A percentile compares a stretch with the other conserved stretches of the same genome.
These are phyloP conservation scores for Sphaerobolus stellatus DNA, from an alignment of 1,284 basidiomycete genomes.

Conservation along the genomic window DNA sequence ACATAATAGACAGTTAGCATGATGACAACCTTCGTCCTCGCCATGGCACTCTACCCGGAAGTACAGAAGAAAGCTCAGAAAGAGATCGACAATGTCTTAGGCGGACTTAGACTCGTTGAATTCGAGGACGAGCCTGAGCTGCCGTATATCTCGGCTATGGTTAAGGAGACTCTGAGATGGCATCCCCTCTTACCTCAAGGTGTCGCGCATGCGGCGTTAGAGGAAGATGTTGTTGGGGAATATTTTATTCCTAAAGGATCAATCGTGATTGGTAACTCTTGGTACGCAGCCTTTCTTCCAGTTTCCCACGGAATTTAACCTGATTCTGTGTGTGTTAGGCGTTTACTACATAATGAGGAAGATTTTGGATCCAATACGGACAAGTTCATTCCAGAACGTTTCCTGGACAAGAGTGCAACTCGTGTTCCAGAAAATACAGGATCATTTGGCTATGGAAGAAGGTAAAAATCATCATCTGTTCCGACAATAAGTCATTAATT, in stretches of 20 bases:
- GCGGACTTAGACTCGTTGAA: constrained; percentile 9
- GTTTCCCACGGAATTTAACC: not conserved
- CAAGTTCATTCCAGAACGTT: constrained; percentile 13
- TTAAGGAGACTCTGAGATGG: constrained; percentile 26
- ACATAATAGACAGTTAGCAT: too few relatives aligned
- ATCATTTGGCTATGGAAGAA: constrained; percentile 13
- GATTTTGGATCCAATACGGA: not conserved
- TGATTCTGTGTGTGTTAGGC: not conserved
- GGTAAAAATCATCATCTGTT: constrained; percentile 6
- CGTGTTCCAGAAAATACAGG: not conserved
- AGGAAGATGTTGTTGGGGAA: not conserved
- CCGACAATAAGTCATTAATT: not conserved
- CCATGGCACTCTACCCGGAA: constrained; percentile 24
- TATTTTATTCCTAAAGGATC: not conserved
- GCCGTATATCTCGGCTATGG: constrained; percentile 24
- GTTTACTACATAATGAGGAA: not conserved
- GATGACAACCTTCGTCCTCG: constrained; percentile 23
- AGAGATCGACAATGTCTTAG: not conserved
- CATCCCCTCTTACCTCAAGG: not conserved
- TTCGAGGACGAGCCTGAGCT: not conserved
- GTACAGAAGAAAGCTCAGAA: constrained; percentile 14
- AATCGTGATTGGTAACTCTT: not conserved
- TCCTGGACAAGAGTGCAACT: constrained; percentile 3
- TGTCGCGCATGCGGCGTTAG: constrained; percentile 14
- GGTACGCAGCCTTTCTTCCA: not conserved